phyloP scores from a whole-genome alignment of 2,329 filamentous ascomycete species.

The Rutstroemia sp. region DNA sequence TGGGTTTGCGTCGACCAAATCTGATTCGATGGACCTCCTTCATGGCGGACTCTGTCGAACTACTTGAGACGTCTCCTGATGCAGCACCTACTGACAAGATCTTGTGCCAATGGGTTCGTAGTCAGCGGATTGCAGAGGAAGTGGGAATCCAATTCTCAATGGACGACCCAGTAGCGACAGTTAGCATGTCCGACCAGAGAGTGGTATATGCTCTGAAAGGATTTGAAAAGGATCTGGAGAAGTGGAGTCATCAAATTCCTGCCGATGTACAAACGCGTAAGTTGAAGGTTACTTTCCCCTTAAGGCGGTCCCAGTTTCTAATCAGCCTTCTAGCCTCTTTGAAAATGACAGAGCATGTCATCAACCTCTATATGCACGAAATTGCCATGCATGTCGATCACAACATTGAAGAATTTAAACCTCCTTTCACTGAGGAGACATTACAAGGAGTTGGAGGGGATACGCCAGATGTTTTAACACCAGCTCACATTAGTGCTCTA shows the following conservation, averaged over 20 bases:
- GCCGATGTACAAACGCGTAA: conserved; percentile 29
- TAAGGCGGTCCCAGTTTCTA: neutral
- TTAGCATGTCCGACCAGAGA: conserved; percentile 46
- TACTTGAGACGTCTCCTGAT: conserved; percentile 35
- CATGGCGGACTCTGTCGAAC: conserved; percentile 37
- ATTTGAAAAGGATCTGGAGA: conserved; percentile 45
- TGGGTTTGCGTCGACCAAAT: conserved; percentile 38
- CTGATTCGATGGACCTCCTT: conserved; percentile 37
- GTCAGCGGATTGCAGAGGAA: conserved; percentile 46
- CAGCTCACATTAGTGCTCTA: conserved; percentile 43
- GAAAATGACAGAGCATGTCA: conserved; percentile 42
- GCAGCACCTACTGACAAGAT: conserved; percentile 33
- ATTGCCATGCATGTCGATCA: conserved; percentile 50
- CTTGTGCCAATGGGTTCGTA: conserved; percentile 36
- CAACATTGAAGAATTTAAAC: conserved; percentile 43
- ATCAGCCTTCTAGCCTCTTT: conserved; percentile 34
- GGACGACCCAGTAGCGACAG: conserved; percentile 33
- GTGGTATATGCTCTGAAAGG: conserved; percentile 47
- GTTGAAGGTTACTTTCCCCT: conserved; percentile 4
- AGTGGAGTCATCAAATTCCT: conserved; percentile 38
- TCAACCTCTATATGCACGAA: conserved; percentile 53
- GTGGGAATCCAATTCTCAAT: conserved; percentile 49
- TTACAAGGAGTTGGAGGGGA: conserved; percentile 14
- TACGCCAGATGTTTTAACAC: conserved; percentile 19
- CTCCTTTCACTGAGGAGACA: conserved; percentile 28